Percentiles rank a stretch among this genome's conserved stretches.
These are phyloP conservation scores for Pseudogymnoascus sp. DNA, from an alignment of 2,329 filamentous ascomycete genomes.

Conservation along the genomic window DNA sequence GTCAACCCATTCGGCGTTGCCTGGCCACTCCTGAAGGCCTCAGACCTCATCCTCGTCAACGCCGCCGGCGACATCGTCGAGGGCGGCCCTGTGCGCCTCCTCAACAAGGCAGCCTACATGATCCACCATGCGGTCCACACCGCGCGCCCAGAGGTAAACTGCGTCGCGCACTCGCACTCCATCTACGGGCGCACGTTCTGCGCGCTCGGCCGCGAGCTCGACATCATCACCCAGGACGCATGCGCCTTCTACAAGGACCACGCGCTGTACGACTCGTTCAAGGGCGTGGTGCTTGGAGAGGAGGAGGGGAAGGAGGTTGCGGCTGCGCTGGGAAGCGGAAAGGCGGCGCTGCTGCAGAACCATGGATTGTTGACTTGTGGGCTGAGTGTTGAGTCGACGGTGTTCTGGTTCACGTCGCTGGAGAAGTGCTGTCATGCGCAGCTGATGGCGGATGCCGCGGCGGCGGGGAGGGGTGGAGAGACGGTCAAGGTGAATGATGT, in stretches of 20 bases:
- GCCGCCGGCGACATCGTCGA: conserved; percentile 54
- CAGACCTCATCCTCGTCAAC: conserved; percentile 60
- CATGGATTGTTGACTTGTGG: conserved; percentile 47
- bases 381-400: conserved; percentile 40
- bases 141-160: conserved; percentile 50
- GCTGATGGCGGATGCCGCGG: conserved; percentile 50
- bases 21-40: conserved; percentile 44
- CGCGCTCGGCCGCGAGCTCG: conserved; percentile 49
- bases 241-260: conserved; percentile 42
- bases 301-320: conserved; percentile 45
- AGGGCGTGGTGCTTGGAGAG: conserved; percentile 43
- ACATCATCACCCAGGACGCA: conserved; percentile 51
- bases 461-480: conserved; percentile 51
- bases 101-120: conserved; percentile 41
- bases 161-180: conserved; percentile 50
- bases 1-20: conserved; percentile 29
- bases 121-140: conserved; percentile 53
- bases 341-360: conserved; percentile 46
- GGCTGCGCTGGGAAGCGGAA: conserved; percentile 37
- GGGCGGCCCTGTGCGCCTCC: conserved; percentile 38
- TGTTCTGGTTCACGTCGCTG: conserved; percentile 47
- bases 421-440: conserved; percentile 42
- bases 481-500: conserved; percentile 61
- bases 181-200: conserved; percentile 55
- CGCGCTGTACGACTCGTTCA: conserved; percentile 36